Evolutionary conservation across 192 early-diverging fungal species (phyloP).

Genomic region (Lunasporangiospora selenospora): DNA sequence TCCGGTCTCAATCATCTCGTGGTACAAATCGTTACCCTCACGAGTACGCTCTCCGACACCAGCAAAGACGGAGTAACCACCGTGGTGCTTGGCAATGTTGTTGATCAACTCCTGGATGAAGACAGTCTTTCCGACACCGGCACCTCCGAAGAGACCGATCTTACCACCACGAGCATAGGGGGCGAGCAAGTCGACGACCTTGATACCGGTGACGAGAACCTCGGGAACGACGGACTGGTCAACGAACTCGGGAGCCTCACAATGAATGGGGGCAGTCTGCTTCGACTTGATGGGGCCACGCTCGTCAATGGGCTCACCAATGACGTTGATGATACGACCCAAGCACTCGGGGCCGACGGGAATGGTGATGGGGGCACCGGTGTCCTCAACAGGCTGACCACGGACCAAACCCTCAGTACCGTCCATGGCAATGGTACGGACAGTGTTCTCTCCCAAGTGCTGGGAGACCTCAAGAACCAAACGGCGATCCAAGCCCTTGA

Average conservation of each 20-base stretch:
- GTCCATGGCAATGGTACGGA: constrained; percentile 99
- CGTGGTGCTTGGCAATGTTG: constrained; percentile 99
- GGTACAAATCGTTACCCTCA: constrained; percentile 99
- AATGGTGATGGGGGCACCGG: constrained; percentile 90
- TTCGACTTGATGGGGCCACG: constrained; percentile 95
- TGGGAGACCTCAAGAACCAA: constrained; percentile 96
- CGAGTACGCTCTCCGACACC: constrained; percentile 99
- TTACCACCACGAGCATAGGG: constrained; percentile 98
- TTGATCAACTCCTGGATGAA: constrained; percentile 99
- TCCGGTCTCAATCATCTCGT: constrained; percentile 97
- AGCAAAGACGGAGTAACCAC: constrained; percentile 98
- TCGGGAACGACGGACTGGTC: constrained; percentile 96
- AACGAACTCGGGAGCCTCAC: constrained; percentile 91
- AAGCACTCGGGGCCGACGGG: constrained; percentile 95
- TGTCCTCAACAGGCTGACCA: constrained; percentile 94
- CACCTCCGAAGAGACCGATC: constrained; percentile 99
- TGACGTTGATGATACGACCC: constrained; percentile 99
- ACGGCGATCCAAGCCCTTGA: constrained; percentile 76
- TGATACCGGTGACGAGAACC: constrained; percentile 97
- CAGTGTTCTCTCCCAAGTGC: constrained; percentile 98
- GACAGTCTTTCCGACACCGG: constrained; percentile 99
- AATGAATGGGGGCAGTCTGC: constrained; percentile 88
- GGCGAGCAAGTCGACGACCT: constrained; percentile 98
- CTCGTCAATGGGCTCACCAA: constrained; percentile 98
- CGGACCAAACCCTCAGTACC: constrained; percentile 97